phyloP scores from a whole-genome alignment of 2,329 filamentous ascomycete species.

The Diaporthe longicolla region DNA sequence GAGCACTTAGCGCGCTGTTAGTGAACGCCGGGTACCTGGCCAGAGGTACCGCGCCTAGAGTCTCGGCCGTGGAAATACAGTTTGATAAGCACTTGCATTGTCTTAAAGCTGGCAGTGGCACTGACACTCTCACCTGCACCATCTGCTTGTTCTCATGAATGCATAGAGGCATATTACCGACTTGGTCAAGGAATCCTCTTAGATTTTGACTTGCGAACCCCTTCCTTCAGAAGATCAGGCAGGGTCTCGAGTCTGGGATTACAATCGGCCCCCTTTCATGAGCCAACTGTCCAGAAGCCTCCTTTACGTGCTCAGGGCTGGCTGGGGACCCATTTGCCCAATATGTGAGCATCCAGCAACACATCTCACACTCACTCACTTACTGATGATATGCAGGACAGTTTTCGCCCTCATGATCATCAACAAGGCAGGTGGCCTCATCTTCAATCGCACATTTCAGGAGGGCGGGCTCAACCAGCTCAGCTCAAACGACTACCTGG shows the following conservation, averaged over 20 bases:
- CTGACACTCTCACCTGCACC: not conserved
- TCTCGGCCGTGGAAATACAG: not conserved
- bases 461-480: slow-evolving; percentile 88
- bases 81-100: slow-evolving; percentile 10
- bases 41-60: not conserved
- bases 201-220: too few relatives aligned
- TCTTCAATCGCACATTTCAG: slow-evolving; percentile 96
- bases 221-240: not conserved
- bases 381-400: slow-evolving; percentile 71
- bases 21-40: slow-evolving; percentile 3
- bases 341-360: slow-evolving; percentile 32
- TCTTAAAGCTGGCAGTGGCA: not conserved
- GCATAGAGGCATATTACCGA: not conserved
- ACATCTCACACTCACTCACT: not conserved
- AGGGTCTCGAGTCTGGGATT: not conserved
- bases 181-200: not conserved
- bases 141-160: not conserved
- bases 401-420: slow-evolving; percentile 97
- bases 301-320: slow-evolving; percentile 14
- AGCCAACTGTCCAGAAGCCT: slow-evolving; percentile 24
- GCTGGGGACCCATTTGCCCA: slow-evolving; percentile 25
- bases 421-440: slow-evolving; percentile 96
- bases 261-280: not conserved
- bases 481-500: slow-evolving; percentile 95
- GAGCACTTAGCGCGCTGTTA: slow-evolving; percentile 23